Evolutionary conservation across 371 early-diverging fungal species (phyloP), one percentile per base, ranked within the genome.

Genomic region (Mortierella sp.): DNA sequence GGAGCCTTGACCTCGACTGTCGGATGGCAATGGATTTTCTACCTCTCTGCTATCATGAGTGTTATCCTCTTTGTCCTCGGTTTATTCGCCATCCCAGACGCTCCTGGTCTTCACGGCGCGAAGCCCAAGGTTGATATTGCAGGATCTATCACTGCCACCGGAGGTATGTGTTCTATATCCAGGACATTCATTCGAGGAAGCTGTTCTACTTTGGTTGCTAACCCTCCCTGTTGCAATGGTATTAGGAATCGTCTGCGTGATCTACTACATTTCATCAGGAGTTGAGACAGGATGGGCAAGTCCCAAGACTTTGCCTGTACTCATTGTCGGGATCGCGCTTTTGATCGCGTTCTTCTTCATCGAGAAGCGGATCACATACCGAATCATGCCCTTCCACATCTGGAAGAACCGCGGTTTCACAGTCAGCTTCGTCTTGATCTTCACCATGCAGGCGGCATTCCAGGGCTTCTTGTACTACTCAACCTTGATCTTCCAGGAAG

Each of bases 1-100:
- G 77, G 77, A 49, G 77, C 77, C 0, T 54, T 76, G 65, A 68
- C 69, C 21, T 76, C 77, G 39, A 68, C 77, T 3, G 58, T 76
- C 31, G 77, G 77, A 25, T 76, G 77, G 77, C 62, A 76, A 44
- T 76, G 77, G 77, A 64, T 76, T 51, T 76, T 76, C 28, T 69
- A 29, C 51, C 34, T 76, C 28, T 68, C 69, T 12, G 69, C 77
- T 7, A 76, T 76, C 41, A 52, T 76, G 54, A 64, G 69, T 34
- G 57, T 28, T 28, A 64, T 69, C 13, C 69, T 76, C 21, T 64
- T 76, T 47, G 19, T 69, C 19, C 34, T 76, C 22, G 77, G 77
- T 17, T 3, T 76, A 37, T 64, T 76, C 19, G 69, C 77, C 14
- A 63, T 76, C 34, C 77, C 77, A 17, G 34, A 64, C 19, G 37